phyloP scores from a whole-genome alignment of 768 basidiomycete species.

The Leucocoprinus sp. region DNA sequence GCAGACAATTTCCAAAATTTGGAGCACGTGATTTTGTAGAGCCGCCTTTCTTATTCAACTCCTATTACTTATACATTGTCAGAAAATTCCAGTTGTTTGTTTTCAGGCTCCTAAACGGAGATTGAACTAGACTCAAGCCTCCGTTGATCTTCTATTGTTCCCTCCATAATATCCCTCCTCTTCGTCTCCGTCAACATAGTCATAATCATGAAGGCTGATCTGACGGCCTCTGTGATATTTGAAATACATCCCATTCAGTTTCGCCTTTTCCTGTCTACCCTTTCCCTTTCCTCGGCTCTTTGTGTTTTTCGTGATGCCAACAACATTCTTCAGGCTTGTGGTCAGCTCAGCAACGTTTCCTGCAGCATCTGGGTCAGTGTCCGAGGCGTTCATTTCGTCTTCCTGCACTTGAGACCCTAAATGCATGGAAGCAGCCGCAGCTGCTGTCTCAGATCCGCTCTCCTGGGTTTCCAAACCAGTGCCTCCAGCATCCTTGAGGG shows the following conservation, averaged over 20 bases:
- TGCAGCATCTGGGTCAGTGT: constrained; percentile 1
- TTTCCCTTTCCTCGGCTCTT: constrained; percentile 9
- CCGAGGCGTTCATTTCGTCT: neutral
- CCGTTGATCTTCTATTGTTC: neutral
- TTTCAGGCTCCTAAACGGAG: no score
- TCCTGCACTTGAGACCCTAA: neutral
- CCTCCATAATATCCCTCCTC: neutral
- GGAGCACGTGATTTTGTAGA: constrained; percentile 9
- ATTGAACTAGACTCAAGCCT: no score
- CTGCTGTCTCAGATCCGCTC: neutral
- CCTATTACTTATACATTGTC: neutral
- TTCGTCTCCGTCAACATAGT: neutral
- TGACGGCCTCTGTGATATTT: neutral
- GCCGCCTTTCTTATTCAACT: neutral
- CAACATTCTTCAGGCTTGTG: constrained; percentile 4
- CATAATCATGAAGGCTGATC: neutral
- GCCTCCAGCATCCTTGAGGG: constrained; percentile 1
- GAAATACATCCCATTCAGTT: neutral
- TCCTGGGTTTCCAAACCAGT: neutral
- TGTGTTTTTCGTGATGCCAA: neutral
- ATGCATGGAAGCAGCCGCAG: constrained; percentile 2
- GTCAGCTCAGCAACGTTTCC: neutral
- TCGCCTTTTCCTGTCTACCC: constrained; percentile 7
- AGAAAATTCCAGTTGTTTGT: neutral
- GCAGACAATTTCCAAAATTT: constrained; percentile 8